These are phyloP conservation scores for Hypomyces perniciosus DNA, from an alignment of 2,329 filamentous ascomycete genomes.

Conservation along the genomic window DNA sequence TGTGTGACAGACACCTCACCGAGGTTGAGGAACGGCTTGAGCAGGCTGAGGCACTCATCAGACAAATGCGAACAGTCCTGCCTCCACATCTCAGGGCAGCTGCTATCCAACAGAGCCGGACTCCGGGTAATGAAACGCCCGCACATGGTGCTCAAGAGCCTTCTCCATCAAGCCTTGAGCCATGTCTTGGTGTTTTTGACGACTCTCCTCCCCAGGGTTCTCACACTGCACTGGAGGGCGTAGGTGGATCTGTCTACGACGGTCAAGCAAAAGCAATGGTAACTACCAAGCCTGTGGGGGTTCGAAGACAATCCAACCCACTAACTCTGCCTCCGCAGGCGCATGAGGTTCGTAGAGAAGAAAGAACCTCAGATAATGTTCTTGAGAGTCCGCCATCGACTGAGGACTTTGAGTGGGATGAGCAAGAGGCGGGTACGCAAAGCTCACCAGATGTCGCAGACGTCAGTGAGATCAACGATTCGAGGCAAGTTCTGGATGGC, in stretches of 20 bases:
- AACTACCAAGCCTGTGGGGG: too few species aligned
- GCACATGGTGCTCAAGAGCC: too few species aligned
- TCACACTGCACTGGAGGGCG: too few species aligned
- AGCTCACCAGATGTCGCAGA: conserved; percentile 9
- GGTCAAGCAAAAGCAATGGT: too few species aligned
- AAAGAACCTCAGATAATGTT: background rate
- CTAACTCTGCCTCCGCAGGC: too few species aligned
- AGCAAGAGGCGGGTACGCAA: conserved; percentile 25
- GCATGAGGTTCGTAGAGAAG: background rate
- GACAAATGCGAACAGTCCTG: conserved; percentile 24
- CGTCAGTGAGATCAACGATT: conserved; percentile 16
- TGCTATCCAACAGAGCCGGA: background rate
- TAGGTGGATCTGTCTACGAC: too few species aligned
- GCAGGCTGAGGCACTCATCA: conserved; percentile 26
- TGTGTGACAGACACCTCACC: conserved; percentile 30
- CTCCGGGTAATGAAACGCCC: background rate
- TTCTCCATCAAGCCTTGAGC: too few species aligned
- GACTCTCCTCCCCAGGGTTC: too few species aligned
- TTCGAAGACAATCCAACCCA: too few species aligned
- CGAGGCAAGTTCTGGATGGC: conserved; percentile 29
- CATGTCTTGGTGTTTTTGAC: too few species aligned
- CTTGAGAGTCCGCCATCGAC: conserved; percentile 27
- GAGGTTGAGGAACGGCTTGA: conserved; percentile 38
- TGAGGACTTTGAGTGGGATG: conserved; percentile 34
- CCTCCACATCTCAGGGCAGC: conserved; percentile 18